These are phyloP conservation scores for Neopestalotiopsis sp. DNA, from an alignment of 2,329 filamentous ascomycete genomes.

Conservation along the genomic window DNA sequence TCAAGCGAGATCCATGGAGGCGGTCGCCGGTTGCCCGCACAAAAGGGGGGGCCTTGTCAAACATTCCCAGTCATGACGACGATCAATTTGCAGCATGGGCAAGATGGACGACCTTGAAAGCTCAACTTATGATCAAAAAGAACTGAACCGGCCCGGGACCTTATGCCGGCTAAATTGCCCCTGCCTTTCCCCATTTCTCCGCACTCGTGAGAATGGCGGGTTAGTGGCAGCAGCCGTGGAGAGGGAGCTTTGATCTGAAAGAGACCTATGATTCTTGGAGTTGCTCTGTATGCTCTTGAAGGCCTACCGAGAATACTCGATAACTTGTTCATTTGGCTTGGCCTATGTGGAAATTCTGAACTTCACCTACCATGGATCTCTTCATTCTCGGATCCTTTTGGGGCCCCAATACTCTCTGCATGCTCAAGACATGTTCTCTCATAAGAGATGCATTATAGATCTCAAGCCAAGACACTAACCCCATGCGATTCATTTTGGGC, in stretches of 20 bases:
- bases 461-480: background rate
- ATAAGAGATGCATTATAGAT: background rate
- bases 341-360: too few species aligned
- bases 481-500: background rate
- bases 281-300: background rate
- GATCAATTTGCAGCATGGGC: background rate
- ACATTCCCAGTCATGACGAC: background rate
- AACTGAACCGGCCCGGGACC: background rate
- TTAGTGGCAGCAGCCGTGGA: background rate
- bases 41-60: too few species aligned
- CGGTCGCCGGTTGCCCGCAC: too few species aligned
- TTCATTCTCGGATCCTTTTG: too few species aligned
- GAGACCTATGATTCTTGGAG: background rate
- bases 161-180: slow-evolving; percentile 14
- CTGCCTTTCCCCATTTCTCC: slow-evolving; percentile 12
- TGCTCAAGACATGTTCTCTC: background rate
- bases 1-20: too few species aligned
- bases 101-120: background rate
- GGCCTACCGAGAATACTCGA: too few species aligned
- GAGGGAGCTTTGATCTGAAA: background rate
- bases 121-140: background rate
- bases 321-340: too few species aligned
- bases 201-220: background rate
- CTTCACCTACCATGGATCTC: too few species aligned
- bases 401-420: too few species aligned